A percentile compares a stretch with the other conserved stretches of the same genome.
phyloP scores from a whole-genome alignment of 108 stramenopile genomes.

The Ochromonas danica region DNA sequence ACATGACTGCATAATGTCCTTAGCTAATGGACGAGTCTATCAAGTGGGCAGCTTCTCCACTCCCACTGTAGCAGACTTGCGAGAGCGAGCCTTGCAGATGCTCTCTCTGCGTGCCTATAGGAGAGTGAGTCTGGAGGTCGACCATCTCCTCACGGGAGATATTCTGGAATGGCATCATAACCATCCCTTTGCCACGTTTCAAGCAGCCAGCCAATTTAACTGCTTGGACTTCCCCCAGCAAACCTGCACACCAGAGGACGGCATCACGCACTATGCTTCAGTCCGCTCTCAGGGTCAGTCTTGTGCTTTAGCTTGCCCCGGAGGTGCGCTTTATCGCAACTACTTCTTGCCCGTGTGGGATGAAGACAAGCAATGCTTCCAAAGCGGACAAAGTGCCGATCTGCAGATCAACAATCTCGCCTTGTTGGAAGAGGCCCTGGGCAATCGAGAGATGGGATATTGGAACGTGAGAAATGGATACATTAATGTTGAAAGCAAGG shows the following conservation, averaged over 20 bases:
- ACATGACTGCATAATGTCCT: too few relatives aligned
- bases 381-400: background rate
- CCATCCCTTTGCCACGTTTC: conserved; percentile 40
- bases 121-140: too few relatives aligned
- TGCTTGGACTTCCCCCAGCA: background rate
- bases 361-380: background rate
- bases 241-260: background rate
- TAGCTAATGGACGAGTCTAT: too few relatives aligned
- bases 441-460: background rate
- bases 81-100: too few relatives aligned
- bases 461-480: background rate
- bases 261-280: background rate
- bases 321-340: background rate
- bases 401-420: background rate
- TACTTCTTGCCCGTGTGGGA: background rate
- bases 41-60: background rate
- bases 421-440: background rate
- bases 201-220: conserved; percentile 44
- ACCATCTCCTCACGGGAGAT: background rate
- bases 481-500: background rate
- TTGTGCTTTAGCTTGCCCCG: background rate
- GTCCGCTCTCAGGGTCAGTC: background rate
- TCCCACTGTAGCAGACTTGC: background rate
- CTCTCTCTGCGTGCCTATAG: too few relatives aligned
- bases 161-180: background rate